Evolutionary conservation across 2,329 filamentous ascomycete species (phyloP).

Genomic region (Neospermospora avenae): DNA sequence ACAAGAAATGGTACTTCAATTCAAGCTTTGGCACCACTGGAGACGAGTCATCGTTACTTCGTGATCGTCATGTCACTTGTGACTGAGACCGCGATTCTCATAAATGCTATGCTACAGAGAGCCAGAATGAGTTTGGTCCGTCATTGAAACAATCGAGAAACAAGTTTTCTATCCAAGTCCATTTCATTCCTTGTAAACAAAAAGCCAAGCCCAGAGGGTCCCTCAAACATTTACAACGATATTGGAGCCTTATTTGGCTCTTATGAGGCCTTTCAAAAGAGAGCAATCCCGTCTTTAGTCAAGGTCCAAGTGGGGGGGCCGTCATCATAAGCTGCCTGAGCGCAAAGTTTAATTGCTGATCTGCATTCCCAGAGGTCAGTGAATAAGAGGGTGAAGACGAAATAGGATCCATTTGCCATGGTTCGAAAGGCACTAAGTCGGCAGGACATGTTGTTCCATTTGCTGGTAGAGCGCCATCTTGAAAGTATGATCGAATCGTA

Average conservation of each 20-base stretch:
- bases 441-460: slow-evolving; percentile 45
- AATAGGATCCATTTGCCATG: slow-evolving; percentile 8
- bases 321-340: slow-evolving; percentile 13
- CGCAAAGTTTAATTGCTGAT: slow-evolving; percentile 6
- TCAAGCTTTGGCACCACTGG: no score
- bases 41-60: no score
- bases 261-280: no score
- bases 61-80: no score
- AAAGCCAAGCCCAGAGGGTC: no score
- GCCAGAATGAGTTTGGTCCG: no score
- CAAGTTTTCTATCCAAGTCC: not conserved
- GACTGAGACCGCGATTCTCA: no score
- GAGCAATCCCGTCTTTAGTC: not conserved
- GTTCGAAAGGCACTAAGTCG: slow-evolving; percentile 42
- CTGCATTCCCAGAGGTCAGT: not conserved
- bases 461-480: slow-evolving; percentile 41
- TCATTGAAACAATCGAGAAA: not conserved
- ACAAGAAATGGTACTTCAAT: no score
- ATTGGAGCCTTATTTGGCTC: no score
- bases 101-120: no score
- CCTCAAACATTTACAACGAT: no score
- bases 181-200: not conserved
- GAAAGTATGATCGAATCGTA: slow-evolving; percentile 39
- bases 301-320: slow-evolving; percentile 6
- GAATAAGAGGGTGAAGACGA: no score